Evolutionary conservation across 768 basidiomycete genomes (phyloP).

Genomic region (Rhodotorula toruloides): DNA sequence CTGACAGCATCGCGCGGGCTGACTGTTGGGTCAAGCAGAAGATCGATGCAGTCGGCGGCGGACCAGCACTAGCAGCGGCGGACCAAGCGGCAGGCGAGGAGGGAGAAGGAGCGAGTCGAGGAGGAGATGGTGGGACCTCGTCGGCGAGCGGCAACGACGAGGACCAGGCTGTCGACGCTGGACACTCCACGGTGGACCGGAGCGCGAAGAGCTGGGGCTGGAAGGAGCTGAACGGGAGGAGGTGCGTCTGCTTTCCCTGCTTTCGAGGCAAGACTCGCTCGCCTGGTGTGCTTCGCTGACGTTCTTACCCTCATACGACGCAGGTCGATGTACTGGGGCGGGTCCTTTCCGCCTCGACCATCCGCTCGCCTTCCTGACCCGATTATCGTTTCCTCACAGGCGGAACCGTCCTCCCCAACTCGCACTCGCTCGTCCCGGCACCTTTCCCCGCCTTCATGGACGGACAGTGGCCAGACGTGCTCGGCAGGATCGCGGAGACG

Average conservation of each 20-base stretch:
- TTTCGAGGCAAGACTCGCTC: no score
- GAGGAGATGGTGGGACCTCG: neutral
- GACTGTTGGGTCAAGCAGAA: neutral
- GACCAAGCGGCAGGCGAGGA: slow-evolving; percentile 25
- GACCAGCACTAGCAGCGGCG: neutral
- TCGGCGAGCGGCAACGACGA: neutral
- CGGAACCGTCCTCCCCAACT: slow-evolving; percentile 66
- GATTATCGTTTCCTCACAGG: slow-evolving; percentile 51
- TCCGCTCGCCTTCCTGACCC: neutral
- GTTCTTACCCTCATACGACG: neutral
- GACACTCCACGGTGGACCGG: neutral
- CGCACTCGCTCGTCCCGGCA: slow-evolving; percentile 62
- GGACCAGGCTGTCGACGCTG: neutral
- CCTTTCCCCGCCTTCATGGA: slow-evolving; percentile 66
- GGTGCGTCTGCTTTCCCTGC: slow-evolving; percentile 26
- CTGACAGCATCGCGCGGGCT: neutral
- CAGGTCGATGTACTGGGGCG: slow-evolving; percentile 46
- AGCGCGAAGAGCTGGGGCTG: slow-evolving; percentile 39
- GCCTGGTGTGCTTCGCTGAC: neutral
- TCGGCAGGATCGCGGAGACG: slow-evolving; percentile 62
- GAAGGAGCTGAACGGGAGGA: slow-evolving; percentile 42
- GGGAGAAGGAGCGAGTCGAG: neutral
- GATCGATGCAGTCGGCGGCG: neutral
- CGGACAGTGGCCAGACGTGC: slow-evolving; percentile 70
- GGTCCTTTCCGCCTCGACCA: neutral